Conservation (phyloP, 2,329 filamentous ascomycete species). For the Colletotrichum chlorophyti region DNA sequence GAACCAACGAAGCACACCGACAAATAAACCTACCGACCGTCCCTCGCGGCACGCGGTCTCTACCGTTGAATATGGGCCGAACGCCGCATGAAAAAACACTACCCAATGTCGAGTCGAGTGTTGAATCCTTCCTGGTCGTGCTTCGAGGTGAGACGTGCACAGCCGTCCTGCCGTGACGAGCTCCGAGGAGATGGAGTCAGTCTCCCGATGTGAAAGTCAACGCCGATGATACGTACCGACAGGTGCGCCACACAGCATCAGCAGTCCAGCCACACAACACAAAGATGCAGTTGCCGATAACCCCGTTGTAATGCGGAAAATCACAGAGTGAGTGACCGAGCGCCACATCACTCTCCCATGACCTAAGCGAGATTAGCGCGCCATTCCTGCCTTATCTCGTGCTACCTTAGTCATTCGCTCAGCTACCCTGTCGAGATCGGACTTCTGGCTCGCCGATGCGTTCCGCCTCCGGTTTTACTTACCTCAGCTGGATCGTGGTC, state of each 20-base stretch:
- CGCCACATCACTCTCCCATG: not conserved
- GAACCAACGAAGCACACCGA: not conserved
- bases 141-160: constrained; percentile 22
- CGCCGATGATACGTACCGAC: too few relatives aligned
- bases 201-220: too few relatives aligned
- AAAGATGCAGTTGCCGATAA: too few relatives aligned
- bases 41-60: too few relatives aligned
- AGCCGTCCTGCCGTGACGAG: constrained; percentile 18
- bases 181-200: constrained; percentile 22
- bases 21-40: too few relatives aligned
- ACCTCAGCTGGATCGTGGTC: not conserved
- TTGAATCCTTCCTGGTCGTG: not conserved
- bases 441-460: too few relatives aligned
- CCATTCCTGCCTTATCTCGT: constrained; percentile 8
- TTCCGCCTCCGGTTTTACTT: too few relatives aligned
- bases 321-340: not conserved
- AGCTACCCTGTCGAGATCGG: too few relatives aligned
- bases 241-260: too few relatives aligned
- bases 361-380: not conserved
- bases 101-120: not conserved
- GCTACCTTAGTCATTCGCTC: not conserved
- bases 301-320: too few relatives aligned
- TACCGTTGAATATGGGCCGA: too few relatives aligned
- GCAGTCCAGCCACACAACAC: too few relatives aligned
- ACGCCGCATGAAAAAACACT: not conserved